These are phyloP conservation scores for Maudiozyma humilis DNA, from an alignment of 1,139 yeast species.

Conservation along the genomic window DNA sequence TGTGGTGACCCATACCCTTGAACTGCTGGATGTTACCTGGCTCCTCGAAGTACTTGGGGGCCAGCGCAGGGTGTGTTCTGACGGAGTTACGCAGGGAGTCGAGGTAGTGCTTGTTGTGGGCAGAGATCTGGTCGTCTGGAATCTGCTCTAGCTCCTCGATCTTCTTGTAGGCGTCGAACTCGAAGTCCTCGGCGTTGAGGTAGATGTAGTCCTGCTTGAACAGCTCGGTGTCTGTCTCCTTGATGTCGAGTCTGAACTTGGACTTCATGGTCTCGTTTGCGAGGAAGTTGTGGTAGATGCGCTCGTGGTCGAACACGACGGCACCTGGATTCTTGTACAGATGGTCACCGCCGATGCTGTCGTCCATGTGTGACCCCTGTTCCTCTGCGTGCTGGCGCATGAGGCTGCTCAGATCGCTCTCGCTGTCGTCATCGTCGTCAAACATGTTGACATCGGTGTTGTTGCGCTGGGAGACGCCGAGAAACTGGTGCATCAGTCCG, in stretches of 20 bases:
- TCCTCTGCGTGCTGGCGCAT: too few species aligned
- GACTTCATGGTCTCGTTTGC: conserved; percentile 8
- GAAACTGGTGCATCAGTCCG: conserved; percentile 10
- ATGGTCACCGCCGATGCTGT: too few species aligned
- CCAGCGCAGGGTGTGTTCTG: conserved; percentile 22
- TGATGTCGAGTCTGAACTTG: conserved; percentile 10
- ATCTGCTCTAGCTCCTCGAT: conserved; percentile 17
- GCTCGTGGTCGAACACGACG: conserved; percentile 11
- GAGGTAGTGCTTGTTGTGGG: conserved; percentile 23
- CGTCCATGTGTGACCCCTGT: too few species aligned
- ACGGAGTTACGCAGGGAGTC: conserved; percentile 16
- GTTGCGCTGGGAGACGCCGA: too few species aligned
- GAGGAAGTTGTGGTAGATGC: not conserved
- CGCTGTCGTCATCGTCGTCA: not conserved
- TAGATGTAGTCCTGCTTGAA: conserved; percentile 14
- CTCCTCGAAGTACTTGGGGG: conserved; percentile 46
- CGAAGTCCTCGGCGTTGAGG: conserved; percentile 9
- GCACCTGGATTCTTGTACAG: too few species aligned
- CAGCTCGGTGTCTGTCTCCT: conserved; percentile 8
- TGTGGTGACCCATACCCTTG: conserved; percentile 50
- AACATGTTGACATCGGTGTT: not conserved
- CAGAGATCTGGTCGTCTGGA: conserved; percentile 4
- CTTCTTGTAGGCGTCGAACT: conserved; percentile 20
- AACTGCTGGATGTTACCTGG: conserved; percentile 28
- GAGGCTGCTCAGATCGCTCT: too few species aligned